phyloP scores from a whole-genome alignment of 2,329 filamentous ascomycete genomes.

The Drechslerella coelobrocha region DNA sequence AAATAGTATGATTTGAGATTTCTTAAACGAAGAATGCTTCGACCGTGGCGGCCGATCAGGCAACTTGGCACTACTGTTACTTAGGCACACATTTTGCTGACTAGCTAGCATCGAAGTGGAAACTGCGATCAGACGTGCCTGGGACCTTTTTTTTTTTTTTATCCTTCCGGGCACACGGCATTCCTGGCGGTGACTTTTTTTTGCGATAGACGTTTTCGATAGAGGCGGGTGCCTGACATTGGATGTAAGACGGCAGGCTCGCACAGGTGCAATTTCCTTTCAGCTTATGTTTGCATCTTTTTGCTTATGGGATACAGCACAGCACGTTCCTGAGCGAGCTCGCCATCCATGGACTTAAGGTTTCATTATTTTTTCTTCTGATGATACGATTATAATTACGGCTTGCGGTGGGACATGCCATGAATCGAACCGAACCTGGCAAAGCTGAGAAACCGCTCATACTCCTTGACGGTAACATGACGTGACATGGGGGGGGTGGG shows the following conservation, averaged over 20 bases:
- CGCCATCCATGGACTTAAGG: no score
- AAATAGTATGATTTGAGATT: conserved; percentile 1
- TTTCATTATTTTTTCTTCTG: no score
- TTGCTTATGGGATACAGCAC: no score
- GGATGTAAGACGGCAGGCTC: background rate
- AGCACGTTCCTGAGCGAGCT: no score
- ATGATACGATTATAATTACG: no score
- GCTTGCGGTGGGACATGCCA: no score
- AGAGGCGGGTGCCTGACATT: conserved; percentile 14
- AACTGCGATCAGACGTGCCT: conserved; percentile 25
- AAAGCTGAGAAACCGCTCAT: no score
- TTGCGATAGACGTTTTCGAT: conserved; percentile 36
- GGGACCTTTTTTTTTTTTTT: background rate
- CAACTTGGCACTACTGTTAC: background rate
- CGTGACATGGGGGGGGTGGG: background rate
- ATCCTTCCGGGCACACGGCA: conserved; percentile 21
- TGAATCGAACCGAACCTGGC: no score
- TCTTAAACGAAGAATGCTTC: conserved; percentile 37
- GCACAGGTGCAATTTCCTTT: background rate
- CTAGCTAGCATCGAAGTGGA: conserved; percentile 33
- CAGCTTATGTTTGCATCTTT: no score
- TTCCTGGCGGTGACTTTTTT: conserved; percentile 45
- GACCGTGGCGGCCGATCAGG: conserved; percentile 1
- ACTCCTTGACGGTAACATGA: background rate
- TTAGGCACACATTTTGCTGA: background rate